Evolutionary conservation across 495 filamentous ascomycete genomes (phyloP), one percentile per base, ranked within the genome.

Genomic region (Tuber melanosporum): DNA sequence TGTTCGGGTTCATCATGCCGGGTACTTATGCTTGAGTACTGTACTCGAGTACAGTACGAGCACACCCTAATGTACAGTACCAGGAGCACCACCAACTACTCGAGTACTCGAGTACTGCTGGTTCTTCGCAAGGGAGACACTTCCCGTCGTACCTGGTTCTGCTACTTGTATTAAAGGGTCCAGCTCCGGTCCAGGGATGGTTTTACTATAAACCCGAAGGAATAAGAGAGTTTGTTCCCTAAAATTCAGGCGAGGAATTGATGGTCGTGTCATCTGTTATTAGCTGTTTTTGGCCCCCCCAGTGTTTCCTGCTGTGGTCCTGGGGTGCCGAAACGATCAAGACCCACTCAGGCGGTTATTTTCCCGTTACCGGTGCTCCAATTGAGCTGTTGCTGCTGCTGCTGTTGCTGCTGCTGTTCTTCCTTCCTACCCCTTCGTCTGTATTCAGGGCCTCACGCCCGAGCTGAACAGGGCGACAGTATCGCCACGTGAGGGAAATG

Each of bases 1-100:
- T 43, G 6, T 43, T 43, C 42, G 42, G 42, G 5, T 43, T 43
- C 42, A 43, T 43, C 42, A 10, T 43, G 42, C 42, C 42, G 42
- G 9, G 42, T 43, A 43, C 42, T 10, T 43, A 8, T 43, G 42
- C 4, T 43, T 41, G 39, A 41, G 9, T 43, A 43, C 42, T 10
- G 62, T 57, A 79, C 36, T 45, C 47, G 43, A 72, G 70, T 2
- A 72, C 6, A 41, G 72, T 32, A 41, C 4, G 39, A 41, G n/a
- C 12, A 36, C 45, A 46, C 45, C 45, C 45, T 17, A 15, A 46
- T 17, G 12, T 76, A n/a, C n/a, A n/a, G n/a, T n/a, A 46, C 39
- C 39, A 41, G 4, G 39, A 41, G 76, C 73, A 70, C 46, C 73
- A 70, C 76, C 70, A 70, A 71, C 70, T 44, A 76, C 39, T 41